These are phyloP conservation scores for Pseudogymnoascus sp. DNA, from an alignment of 2,329 filamentous ascomycete species.

Conservation along the genomic window DNA sequence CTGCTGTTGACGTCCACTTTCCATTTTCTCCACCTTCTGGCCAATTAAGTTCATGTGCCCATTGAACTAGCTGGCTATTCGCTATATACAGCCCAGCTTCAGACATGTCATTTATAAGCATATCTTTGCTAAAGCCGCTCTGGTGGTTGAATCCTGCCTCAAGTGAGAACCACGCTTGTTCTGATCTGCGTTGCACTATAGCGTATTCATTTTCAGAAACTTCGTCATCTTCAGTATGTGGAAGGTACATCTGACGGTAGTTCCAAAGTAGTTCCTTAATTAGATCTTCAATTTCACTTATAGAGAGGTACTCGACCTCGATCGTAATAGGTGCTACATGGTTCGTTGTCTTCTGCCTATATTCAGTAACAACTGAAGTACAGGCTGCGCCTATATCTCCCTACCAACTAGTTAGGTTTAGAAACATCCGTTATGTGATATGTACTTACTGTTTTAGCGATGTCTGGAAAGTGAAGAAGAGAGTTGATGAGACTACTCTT, in stretches of 20 bases:
- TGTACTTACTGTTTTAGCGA: slow-evolving; percentile 23
- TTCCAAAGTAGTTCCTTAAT: slow-evolving; percentile 29
- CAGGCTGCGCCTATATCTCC: slow-evolving; percentile 30
- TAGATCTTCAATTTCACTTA: slow-evolving; percentile 23
- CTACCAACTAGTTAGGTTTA: slow-evolving; percentile 13
- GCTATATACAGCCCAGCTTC: slow-evolving; percentile 24
- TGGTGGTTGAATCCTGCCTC: slow-evolving; percentile 30
- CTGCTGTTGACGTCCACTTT: slow-evolving; percentile 27
- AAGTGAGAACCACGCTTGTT: slow-evolving; percentile 37
- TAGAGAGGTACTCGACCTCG: slow-evolving; percentile 29
- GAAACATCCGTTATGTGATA: background rate
- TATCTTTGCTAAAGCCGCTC: slow-evolving; percentile 19
- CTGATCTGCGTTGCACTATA: slow-evolving; percentile 25
- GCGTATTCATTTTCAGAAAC: slow-evolving; percentile 23
- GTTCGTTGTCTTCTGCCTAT: slow-evolving; percentile 23
- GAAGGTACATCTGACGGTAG: slow-evolving; percentile 27
- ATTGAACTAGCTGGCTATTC: slow-evolving; percentile 22
- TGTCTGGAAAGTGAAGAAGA: slow-evolving; percentile 27
- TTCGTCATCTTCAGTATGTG: slow-evolving; percentile 17
- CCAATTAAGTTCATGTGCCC: slow-evolving; percentile 29
- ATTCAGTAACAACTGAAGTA: slow-evolving; percentile 32
- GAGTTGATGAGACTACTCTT: slow-evolving; percentile 32
- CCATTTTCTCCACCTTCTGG: slow-evolving; percentile 22
- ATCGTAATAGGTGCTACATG: slow-evolving; percentile 27
- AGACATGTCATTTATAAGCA: slow-evolving; percentile 23